Base-by-base conservation (phyloP, 192 early-diverging fungal species). In the Coemansia javaensis region DNA sequence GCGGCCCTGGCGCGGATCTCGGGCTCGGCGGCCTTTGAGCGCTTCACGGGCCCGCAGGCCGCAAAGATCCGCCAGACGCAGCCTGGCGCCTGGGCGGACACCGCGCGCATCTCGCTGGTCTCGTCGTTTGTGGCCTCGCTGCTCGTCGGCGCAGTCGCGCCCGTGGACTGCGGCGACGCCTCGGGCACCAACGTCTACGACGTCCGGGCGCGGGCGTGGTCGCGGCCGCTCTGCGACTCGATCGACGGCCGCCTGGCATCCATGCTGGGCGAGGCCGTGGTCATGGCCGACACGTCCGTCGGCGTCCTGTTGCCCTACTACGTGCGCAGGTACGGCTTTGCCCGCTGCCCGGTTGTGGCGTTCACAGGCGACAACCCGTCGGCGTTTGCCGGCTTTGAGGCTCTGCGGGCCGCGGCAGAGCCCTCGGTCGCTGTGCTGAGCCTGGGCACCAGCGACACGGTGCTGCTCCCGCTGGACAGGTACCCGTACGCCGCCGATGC, bases 161-260 rank as follows among this genome's bases (percentile, higher is more conserved):
- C 79, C 7, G 78, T 90, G 3, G 90, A 93, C 61, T 59, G 64
- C 3, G 67, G 78, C 20, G 90, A 93, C 50, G 90, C 80, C 0
- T 83, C 83, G 7, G 90, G 90, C 0, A 93, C 88, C 75, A 93
- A 93, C 50, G 51, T 90, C 32, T 61, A 90, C 44, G 72, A 93
- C 55, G 75, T 90, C 15, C 55, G 74, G 7, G 58, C 50, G 54
- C 23, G 63, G 14, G 32, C 47, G 59, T 49, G 68, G 65, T 40
- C 55, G 4, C 23, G n/a, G 1, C 9, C 10, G 40, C 43, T 64
- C 7, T 59, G 75, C 41, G 40, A 45, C 21, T 28, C 62, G 0
- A 53, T 42, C 20, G 54, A 50, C 25, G 37, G 42, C 7, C 47
- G 44, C 12, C 66, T 85, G 13, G 18, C 33, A 14, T 38, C 47